phyloP scores from a whole-genome alignment of 2,329 filamentous ascomycete species.

The Diplodia corticola region DNA sequence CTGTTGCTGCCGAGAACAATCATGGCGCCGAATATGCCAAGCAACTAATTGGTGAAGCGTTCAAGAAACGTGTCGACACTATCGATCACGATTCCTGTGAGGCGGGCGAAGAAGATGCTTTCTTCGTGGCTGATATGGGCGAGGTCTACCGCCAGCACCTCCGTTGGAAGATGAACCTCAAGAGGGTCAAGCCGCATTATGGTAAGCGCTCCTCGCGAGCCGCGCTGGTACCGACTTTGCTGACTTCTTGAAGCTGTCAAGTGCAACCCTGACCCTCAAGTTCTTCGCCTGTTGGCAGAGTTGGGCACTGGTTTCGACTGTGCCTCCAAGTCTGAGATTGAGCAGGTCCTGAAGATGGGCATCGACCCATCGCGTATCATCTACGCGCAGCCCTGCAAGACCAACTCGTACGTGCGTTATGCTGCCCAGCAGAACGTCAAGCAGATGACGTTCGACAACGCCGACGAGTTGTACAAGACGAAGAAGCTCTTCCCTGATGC shows the following conservation, averaged over 20 bases:
- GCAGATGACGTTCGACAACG: conserved; percentile 99
- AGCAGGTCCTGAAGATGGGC: conserved; percentile 81
- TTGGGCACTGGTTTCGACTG: conserved; percentile 97
- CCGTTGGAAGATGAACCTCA: conserved; percentile 94
- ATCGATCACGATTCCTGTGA: conserved; percentile 88
- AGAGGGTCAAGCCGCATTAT: conserved; percentile 94
- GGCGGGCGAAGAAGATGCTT: conserved; percentile 92
- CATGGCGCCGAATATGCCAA: conserved; percentile 61
- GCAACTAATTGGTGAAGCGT: conserved; percentile 79
- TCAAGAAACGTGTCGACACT: conserved; percentile 79
- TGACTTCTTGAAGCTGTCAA: conserved; percentile 73
- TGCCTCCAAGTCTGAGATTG: conserved; percentile 95
- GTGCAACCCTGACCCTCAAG: conserved; percentile 92
- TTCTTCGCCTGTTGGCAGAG: conserved; percentile 81
- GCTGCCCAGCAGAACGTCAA: conserved; percentile 82
- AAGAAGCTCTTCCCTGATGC: conserved; percentile 87
- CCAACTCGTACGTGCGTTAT: conserved; percentile 93
- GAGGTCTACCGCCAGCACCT: conserved; percentile 98
- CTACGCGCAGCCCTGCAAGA: conserved; percentile 99
- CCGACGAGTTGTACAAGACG: conserved; percentile 97
- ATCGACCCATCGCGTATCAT: conserved; percentile 90
- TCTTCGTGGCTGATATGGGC: conserved; percentile 97
- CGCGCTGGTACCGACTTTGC: conserved; percentile 12
- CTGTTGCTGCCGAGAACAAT: conserved; percentile 32
- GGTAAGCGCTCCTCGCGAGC: conserved; percentile 55